Base-by-base conservation (phyloP, 1,139 yeast genomes). In the Kodamaea arcana region DNA sequence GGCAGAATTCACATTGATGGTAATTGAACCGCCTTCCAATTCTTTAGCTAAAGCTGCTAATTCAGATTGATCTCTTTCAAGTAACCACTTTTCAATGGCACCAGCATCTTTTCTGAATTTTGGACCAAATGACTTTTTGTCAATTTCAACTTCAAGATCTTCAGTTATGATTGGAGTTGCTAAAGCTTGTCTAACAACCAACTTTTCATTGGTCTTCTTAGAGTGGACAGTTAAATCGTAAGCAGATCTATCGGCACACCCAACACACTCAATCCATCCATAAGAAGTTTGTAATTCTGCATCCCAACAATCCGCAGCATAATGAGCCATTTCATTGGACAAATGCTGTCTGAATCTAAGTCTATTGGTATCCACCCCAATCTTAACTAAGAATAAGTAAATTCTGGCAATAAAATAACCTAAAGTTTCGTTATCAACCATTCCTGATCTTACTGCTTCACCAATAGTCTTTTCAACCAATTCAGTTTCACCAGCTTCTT, bases 221-320 rank as follows among this genome's bases (percentile, higher is more conserved):
- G 97, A 68, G 59, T 94, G 99, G 39, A 94, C 98, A 35, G 92
- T 77, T 63, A 94, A 78, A 67, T 94, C 99, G 60, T 88, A 94
- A 30, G 99, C 99, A 33, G 96, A 86, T 71, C 99, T 82, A 65
- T 94, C 99, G 44, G 99, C 99, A 72, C 98, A 92, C 50, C 99
- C 99, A 56, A 92, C 97, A 80, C 98, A 92, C 69, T 94, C 99
- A 52, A 94, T 84, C 99, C 99, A 94, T 50, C 99, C 97, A 57
- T 86, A 94, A 25, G 96, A 85, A 28, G 96, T 83, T 53, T 85
- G 82, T 52, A 94, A 75, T 72, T 94, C 99, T 46, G 96, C 97
- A 69, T 94, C 99, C 99, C 99, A 94, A 73, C 99, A 94, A 68
- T 94, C 99, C 48, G 95, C 82, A 40, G 98, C 98, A 61, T 94